These are phyloP conservation scores for Phaeosphaeriaceae sp. DNA, from an alignment of 2,329 filamentous ascomycete species.

Conservation along the genomic window DNA sequence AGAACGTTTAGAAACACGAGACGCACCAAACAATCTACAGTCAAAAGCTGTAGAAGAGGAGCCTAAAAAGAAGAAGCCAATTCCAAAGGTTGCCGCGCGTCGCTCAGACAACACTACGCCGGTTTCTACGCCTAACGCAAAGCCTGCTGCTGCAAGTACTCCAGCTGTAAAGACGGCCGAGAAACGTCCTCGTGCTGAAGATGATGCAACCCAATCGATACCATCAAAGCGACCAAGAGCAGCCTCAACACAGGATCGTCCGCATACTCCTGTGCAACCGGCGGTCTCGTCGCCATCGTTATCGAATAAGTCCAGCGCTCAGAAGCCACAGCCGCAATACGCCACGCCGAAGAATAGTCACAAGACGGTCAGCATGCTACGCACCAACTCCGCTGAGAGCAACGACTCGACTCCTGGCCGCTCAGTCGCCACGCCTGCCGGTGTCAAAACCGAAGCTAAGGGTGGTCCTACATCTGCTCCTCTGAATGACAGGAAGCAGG, in stretches of 20 bases:
- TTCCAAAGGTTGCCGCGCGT: conserved; percentile 34
- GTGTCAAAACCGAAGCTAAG: conserved; percentile 31
- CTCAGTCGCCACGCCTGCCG: conserved; percentile 38
- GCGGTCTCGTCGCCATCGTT: conserved; percentile 35
- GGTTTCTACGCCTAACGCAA: conserved; percentile 16
- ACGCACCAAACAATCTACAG: conserved; percentile 21
- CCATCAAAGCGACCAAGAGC: conserved; percentile 44
- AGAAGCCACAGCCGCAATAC: conserved; percentile 37
- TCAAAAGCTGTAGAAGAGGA: conserved; percentile 26
- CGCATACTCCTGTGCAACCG: conserved; percentile 40
- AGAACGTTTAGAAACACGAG: conserved; percentile 34
- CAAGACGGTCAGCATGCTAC: conserved; percentile 45
- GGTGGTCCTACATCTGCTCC: conserved; percentile 39
- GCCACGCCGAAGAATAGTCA: conserved; percentile 46
- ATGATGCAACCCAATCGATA: conserved; percentile 31
- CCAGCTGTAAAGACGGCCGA: conserved; percentile 29
- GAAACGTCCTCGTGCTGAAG: conserved; percentile 45
- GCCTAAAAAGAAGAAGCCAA: conserved; percentile 32
- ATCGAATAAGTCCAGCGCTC: conserved; percentile 37
- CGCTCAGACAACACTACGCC: conserved; percentile 28
- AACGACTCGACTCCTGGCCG: conserved; percentile 45
- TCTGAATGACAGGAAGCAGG: conserved; percentile 37
- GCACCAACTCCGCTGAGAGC: conserved; percentile 43
- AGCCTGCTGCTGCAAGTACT: conserved; percentile 11
- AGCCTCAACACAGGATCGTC: conserved; percentile 37